Conservation (phyloP, 164 flowering plant genomes). For the Vitis riparia region DNA sequence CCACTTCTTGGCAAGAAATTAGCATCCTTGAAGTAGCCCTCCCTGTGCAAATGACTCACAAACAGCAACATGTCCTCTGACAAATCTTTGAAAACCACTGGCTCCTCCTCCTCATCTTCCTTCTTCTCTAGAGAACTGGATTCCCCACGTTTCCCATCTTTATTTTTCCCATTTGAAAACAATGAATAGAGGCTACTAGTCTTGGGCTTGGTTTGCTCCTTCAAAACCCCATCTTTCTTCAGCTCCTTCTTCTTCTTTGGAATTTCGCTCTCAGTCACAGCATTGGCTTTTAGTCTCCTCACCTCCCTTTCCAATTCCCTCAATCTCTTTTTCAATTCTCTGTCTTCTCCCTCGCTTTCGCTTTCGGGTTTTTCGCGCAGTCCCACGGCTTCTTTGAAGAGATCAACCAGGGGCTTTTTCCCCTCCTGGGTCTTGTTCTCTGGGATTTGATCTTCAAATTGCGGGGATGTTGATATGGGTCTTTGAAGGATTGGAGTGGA, state of each 20-base stretch:
- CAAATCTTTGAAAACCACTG: conserved; percentile 32
- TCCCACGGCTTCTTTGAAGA: conserved; percentile 41
- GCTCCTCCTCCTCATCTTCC: conserved; percentile 13
- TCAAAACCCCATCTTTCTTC: neutral
- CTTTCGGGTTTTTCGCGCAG: conserved; percentile 12
- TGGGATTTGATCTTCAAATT: neutral
- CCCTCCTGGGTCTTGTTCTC: neutral
- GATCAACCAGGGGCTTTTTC: conserved; percentile 23
- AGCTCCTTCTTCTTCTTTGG: neutral
- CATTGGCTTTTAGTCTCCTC: conserved; percentile 18
- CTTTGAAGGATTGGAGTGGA: conserved; percentile 5
- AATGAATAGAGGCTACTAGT: conserved; percentile 11
- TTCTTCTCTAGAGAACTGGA: neutral
- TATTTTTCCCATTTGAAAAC: conserved; percentile 19
- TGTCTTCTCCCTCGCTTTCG: conserved; percentile 14
- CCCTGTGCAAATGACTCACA: conserved; percentile 33
- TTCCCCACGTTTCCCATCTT: neutral
- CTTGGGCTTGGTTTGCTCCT: neutral
- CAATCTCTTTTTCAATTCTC: conserved; percentile 22
- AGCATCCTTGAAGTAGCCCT: conserved; percentile 49
- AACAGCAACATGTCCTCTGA: conserved; percentile 38
- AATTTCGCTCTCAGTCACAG: neutral
- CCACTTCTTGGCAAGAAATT: conserved; percentile 32
- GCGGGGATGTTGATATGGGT: conserved; percentile 14
- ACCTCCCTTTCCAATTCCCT: conserved; percentile 35